Percentiles rank a stretch among this genome's conserved stretches.
Conservation (phyloP, 768 basidiomycete genomes). For the Cyathus striatus region DNA sequence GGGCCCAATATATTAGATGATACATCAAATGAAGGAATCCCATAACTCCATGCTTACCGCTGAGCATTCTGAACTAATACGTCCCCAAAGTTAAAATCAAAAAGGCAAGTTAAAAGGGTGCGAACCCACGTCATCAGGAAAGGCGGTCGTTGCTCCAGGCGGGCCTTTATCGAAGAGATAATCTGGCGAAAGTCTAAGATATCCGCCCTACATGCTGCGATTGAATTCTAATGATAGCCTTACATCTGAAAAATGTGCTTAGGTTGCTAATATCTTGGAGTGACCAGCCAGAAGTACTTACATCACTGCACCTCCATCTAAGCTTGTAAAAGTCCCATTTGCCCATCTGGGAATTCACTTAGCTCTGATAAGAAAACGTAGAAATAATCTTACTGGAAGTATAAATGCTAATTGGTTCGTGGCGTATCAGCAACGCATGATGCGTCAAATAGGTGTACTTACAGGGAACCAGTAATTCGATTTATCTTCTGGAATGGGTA, state of each 20-base stretch:
- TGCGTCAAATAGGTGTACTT: slow-evolving; percentile 1
- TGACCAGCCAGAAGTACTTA: slow-evolving; percentile 9
- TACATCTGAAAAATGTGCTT: no score
- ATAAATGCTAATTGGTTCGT: neutral
- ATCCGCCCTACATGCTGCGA: no score
- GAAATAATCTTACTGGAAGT: slow-evolving; percentile 2
- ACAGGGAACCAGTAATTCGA: slow-evolving; percentile 10
- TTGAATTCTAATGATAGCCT: neutral
- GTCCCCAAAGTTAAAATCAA: slow-evolving; percentile 2
- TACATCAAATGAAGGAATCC: neutral
- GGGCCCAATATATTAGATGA: neutral
- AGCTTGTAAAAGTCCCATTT: slow-evolving; percentile 16
- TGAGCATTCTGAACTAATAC: slow-evolving; percentile 47
- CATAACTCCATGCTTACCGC: slow-evolving; percentile 30
- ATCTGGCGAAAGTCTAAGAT: no score
- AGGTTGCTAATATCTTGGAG: no score
- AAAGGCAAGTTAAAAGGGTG: no score
- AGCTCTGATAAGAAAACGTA: no score
- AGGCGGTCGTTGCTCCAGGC: slow-evolving; percentile 41
- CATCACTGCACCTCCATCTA: slow-evolving; percentile 21
- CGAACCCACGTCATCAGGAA: slow-evolving; percentile 44
- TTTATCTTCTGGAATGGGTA: slow-evolving; percentile 23
- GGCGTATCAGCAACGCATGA: neutral
- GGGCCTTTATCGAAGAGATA: slow-evolving; percentile 44
- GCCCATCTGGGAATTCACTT: slow-evolving; percentile 23